Base-by-base conservation (phyloP, 2,329 filamentous ascomycete genomes). In the Trichoderma citrinoviride region DNA sequence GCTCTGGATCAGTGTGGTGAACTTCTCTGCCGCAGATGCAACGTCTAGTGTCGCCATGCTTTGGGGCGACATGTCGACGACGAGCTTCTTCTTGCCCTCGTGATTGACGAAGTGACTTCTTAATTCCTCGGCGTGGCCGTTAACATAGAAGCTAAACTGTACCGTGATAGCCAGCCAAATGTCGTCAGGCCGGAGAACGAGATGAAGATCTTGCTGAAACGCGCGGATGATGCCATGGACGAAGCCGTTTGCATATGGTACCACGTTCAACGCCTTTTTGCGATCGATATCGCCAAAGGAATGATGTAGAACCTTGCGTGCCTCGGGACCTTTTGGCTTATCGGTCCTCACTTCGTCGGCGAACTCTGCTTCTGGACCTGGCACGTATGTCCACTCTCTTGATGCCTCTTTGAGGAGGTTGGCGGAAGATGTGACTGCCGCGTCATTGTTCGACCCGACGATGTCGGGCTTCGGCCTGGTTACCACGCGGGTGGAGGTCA, bases 131-230 rank as follows among this genome's bases (percentile, higher is more conserved):
- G 67, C 54, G 29, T 66, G 63, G 21, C 53, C 65, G 27, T 66
- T 66, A 27, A 66, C 47, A 53, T 67, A 69, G 55, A 69, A 68
- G 65, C 65, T 69, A 19, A 70, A 54, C 19, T 70, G 71, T 7
- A 70, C 68, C 29, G 74, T 64, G 27, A 73, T 73, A 27, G 74
- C 66, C 4, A 74, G 68, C 72, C 73, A 74, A 6, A 73, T 69
- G 64, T 74, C 72, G 41, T 70, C 68, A 6, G 66, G 67, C 6
- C 67, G 69, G 23, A 70, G 61, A 33, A 64, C 61, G 3, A 70
- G 68, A 43, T 70, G 68, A n/a, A 65, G 64, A 53, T 70, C 65
- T 23, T 70, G 67, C 19, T 63, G 49, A 8, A 54, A 63, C 15
- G 61, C 61, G 14, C 50, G 58, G 7, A 61, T 61, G 7, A 61